Percentiles rank a stretch among this genome's conserved stretches.
Evolutionary conservation across 148 eudicot genomes (phyloP).

Genomic region (Diospyros kaki): DNA sequence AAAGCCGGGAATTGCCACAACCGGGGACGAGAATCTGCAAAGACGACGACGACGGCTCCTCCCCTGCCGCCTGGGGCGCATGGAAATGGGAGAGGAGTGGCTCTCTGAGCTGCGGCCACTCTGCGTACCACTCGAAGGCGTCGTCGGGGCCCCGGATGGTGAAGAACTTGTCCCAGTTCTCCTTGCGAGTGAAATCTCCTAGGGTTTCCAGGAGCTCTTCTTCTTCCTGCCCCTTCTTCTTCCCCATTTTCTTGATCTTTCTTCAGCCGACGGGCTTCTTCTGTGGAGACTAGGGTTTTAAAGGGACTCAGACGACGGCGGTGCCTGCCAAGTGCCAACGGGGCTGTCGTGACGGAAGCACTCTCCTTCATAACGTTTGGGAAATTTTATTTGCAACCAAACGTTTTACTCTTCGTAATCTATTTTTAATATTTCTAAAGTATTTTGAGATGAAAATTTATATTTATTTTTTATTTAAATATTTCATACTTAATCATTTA

Average conservation of each 20-base stretch:
- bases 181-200: constrained; percentile 81
- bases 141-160: constrained; percentile 62
- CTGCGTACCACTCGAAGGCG: constrained; percentile 97
- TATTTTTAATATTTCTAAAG: no score
- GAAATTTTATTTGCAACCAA: no score
- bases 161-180: constrained; percentile 93
- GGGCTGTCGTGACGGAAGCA: no score
- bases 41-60: neutral
- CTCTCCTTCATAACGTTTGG: no score
- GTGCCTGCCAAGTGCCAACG: no score
- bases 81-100: constrained; percentile 47
- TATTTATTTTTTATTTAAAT: no score
- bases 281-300: no score
- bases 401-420: no score
- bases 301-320: no score
- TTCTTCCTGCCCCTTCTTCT: constrained; percentile 19
- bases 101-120: constrained; percentile 72
- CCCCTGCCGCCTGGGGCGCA: neutral
- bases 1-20: constrained; percentile 81
- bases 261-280: no score
- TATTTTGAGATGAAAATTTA: no score
- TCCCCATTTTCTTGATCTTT: constrained; percentile 15
- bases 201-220: constrained; percentile 62
- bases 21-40: constrained; percentile 78
- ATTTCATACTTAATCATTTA: no score